phyloP scores from a whole-genome alignment of 2,329 filamentous ascomycete species.

The Dactylellina drechsleri region DNA sequence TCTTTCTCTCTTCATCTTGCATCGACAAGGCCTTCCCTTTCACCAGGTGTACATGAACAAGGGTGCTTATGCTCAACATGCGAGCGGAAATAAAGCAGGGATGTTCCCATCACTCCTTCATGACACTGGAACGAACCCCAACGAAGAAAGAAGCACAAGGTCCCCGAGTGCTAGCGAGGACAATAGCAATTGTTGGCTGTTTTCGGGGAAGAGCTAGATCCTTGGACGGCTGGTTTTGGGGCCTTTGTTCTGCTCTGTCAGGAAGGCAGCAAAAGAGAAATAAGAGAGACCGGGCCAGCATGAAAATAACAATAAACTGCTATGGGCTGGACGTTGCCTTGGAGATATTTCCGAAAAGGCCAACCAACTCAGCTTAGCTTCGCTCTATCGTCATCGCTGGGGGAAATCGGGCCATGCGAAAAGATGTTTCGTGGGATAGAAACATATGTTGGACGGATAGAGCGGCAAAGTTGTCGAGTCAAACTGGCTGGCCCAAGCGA shows the following conservation, averaged over 20 bases:
- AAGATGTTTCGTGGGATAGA: conserved; percentile 16
- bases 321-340: neutral
- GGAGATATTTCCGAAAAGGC: too few species aligned
- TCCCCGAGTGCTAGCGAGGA: conserved; percentile 47
- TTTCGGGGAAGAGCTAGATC: conserved; percentile 38
- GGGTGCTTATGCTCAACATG: conserved; percentile 46
- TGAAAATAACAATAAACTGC: neutral
- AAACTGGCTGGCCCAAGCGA: conserved; percentile 41
- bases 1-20: conserved; percentile 13
- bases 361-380: neutral
- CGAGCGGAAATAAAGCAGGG: conserved; percentile 54
- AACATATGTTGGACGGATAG: conserved; percentile 30
- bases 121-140: conserved; percentile 21
- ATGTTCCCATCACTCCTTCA: conserved; percentile 29
- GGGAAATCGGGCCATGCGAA: neutral
- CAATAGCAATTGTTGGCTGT: conserved; percentile 49
- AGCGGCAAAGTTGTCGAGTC: conserved; percentile 36
- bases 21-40: conserved; percentile 28
- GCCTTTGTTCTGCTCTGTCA: conserved; percentile 18
- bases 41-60: conserved; percentile 14
- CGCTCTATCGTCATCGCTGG: neutral
- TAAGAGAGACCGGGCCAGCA: conserved; percentile 2
- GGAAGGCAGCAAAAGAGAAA: conserved; percentile 22
- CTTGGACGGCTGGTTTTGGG: conserved; percentile 47
- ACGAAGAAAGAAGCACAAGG: conserved; percentile 40